Evolutionary conservation across 1,284 basidiomycete species (phyloP), one percentile per base, ranked within the genome.

Genomic region (Pterula multifida): DNA sequence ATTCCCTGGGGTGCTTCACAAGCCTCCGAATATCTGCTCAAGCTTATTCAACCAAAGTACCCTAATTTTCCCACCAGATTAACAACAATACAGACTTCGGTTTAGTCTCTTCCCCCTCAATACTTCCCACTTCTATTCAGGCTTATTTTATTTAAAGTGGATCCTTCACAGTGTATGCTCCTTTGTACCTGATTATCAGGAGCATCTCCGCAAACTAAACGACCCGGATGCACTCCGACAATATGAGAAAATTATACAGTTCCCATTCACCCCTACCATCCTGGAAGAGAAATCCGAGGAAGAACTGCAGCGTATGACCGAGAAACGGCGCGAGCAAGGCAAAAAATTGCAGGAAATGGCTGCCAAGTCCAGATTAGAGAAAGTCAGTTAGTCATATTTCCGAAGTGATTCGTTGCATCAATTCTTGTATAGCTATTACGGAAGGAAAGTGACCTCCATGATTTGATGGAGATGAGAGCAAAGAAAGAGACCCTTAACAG

Each of bases 1-100:
- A 89, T 98, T 65, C 87, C 90, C 1, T 98, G 92, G 90, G 95
- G 96, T 26, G 83, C 90, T 6, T 78, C 82, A 0, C 93, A 96
- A 60, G 83, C 92, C 0, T 80, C 89, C 0, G 95, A 98, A 47
- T 87, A 96, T 58, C 74, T 98, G 47, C 77, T 96, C 51, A 94
- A 93, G 60, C 79, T 95, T 3, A 80, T 93, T 32, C 94, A 98
- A 63, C 77, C 98, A 51, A 99, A 98, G 64, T 98, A 98, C 61
- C 89, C 96, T 13, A 86, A 76, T 42, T 98, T 98, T 58, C 76
- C 75, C 13, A 80, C 76, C 1, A 73, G 79, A 28, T 73, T 85
- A 2, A 78, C 74, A 0, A 58, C 71, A 11, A 55, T 65, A 0
- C 80, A 82, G 55, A 73, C 79, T 13, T 42, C 39, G 39, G 39